Evolutionary conservation across 129 eudicot genomes (phyloP).

Genomic region (Centrapalus pauciflorus): DNA sequence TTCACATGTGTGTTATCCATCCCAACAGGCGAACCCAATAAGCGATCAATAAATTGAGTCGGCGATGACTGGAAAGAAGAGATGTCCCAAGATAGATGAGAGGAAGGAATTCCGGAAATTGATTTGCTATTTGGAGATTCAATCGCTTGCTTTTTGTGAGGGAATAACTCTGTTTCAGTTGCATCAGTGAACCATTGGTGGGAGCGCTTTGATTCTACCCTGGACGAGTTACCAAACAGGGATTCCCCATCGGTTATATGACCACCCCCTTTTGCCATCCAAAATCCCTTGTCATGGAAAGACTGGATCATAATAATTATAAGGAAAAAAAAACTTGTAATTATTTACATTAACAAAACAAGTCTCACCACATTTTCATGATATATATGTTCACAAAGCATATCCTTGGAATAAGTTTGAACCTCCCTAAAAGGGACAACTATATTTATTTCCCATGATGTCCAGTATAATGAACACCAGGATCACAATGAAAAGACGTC

Average conservation of each 20-base stretch:
- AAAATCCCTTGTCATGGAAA: constrained; percentile 66
- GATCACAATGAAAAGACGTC: too few relatives aligned
- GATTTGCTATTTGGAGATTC: constrained; percentile 47
- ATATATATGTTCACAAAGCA: too few relatives aligned
- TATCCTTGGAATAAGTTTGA: too few relatives aligned
- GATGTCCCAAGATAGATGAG: constrained; percentile 50
- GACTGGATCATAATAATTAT: constrained; percentile 27
- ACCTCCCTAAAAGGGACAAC: too few relatives aligned
- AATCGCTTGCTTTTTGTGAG: constrained; percentile 62
- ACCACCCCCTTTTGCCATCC: constrained; percentile 61
- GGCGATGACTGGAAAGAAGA: constrained; percentile 52
- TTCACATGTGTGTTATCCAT: constrained; percentile 27
- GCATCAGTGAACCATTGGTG: constrained; percentile 65
- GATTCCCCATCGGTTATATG: constrained; percentile 46
- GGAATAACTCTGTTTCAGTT: constrained; percentile 64
- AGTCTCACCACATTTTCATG: not conserved
- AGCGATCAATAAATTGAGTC: constrained; percentile 58
- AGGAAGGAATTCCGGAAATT: constrained; percentile 30
- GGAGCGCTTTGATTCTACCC: constrained; percentile 53
- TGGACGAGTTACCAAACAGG: constrained; percentile 40
- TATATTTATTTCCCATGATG: too few relatives aligned
- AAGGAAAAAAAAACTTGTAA: not conserved
- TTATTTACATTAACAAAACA: not conserved
- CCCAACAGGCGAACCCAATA: constrained; percentile 44
- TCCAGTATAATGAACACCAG: too few relatives aligned